Evolutionary conservation across 75 land plant species (phyloP).

Genomic region (Gnetum montanum): DNA sequence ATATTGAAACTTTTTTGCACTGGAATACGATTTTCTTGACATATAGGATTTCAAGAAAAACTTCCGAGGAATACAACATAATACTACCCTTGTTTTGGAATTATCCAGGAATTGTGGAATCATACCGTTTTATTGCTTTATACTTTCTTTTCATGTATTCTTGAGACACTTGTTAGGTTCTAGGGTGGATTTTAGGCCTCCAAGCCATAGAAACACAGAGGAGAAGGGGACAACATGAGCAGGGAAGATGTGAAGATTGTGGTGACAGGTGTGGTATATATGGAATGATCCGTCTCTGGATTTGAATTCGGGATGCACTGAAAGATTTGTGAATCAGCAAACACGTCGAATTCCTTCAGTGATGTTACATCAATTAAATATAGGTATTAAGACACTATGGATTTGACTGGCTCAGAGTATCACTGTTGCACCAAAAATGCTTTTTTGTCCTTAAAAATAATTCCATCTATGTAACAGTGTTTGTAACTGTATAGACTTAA

Average conservation of each 20-base stretch:
- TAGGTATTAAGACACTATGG: no score
- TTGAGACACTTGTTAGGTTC: no score
- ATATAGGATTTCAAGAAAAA: conserved; percentile 16
- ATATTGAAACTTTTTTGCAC: no score
- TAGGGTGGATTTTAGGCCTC: conserved; percentile 21
- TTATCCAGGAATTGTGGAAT: conserved; percentile 24
- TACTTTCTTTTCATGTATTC: not conserved
- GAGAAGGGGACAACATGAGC: conserved; percentile 47
- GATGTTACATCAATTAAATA: no score
- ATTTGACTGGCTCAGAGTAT: no score
- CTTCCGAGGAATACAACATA: conserved; percentile 27
- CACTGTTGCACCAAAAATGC: no score
- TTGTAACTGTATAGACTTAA: no score
- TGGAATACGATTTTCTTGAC: conserved; percentile 38
- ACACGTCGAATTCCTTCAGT: no score
- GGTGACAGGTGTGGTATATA: conserved; percentile 41
- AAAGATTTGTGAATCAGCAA: no score
- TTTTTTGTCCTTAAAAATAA: no score
- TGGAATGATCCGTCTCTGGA: conserved; percentile 36
- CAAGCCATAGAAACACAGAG: conserved; percentile 55
- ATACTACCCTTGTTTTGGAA: conserved; percentile 35
- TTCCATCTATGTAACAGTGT: no score
- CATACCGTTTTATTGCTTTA: conserved; percentile 21
- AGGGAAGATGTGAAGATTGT: conserved; percentile 41
- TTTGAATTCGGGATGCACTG: no score